These are phyloP conservation scores for Grifola frondosa DNA, from an alignment of 1,284 basidiomycete species.

Conservation along the genomic window DNA sequence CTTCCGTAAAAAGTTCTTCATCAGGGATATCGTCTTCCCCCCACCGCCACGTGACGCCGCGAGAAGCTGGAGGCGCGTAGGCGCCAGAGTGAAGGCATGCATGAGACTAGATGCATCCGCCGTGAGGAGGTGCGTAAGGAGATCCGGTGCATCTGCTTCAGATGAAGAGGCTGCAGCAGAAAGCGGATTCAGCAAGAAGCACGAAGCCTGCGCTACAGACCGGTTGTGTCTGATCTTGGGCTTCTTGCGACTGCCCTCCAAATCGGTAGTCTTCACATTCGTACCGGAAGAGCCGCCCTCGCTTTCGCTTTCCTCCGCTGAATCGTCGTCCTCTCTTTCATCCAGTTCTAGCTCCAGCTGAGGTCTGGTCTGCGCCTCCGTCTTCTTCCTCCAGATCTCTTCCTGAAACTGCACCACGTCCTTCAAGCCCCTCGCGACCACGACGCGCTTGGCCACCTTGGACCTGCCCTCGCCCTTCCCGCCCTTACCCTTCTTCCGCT, in stretches of 20 bases:
- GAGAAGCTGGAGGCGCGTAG: conserved; percentile 64
- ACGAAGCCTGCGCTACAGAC: conserved; percentile 45
- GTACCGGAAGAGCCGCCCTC: neutral
- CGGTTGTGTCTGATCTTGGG: conserved; percentile 40
- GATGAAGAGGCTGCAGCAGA: conserved; percentile 21
- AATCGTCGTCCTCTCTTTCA: conserved; percentile 31
- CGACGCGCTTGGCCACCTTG: conserved; percentile 55
- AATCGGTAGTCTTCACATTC: conserved; percentile 1
- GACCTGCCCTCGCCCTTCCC: conserved; percentile 42
- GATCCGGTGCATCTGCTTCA: conserved; percentile 11
- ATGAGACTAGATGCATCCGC: conserved; percentile 38
- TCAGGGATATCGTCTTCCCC: conserved; percentile 37
- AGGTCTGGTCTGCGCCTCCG: conserved; percentile 35
- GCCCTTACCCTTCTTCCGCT: conserved; percentile 31
- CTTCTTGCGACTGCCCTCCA: conserved; percentile 39
- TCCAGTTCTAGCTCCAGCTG: conserved; percentile 40
- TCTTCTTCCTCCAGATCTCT: conserved; percentile 49
- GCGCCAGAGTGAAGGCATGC: conserved; percentile 34
- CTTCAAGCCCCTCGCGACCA: conserved; percentile 63
- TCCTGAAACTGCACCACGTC: conserved; percentile 70
- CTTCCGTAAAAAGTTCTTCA: conserved; percentile 45
- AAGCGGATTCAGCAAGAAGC: conserved; percentile 59
- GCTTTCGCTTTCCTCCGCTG: conserved; percentile 21
- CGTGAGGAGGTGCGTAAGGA: conserved; percentile 50
- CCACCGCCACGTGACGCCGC: conserved; percentile 50